A percentile compares a stretch with the other conserved stretches of the same genome.
Evolutionary conservation across 106 monocot species (phyloP).

Genomic region (Phalaenopsis aphrodite): DNA sequence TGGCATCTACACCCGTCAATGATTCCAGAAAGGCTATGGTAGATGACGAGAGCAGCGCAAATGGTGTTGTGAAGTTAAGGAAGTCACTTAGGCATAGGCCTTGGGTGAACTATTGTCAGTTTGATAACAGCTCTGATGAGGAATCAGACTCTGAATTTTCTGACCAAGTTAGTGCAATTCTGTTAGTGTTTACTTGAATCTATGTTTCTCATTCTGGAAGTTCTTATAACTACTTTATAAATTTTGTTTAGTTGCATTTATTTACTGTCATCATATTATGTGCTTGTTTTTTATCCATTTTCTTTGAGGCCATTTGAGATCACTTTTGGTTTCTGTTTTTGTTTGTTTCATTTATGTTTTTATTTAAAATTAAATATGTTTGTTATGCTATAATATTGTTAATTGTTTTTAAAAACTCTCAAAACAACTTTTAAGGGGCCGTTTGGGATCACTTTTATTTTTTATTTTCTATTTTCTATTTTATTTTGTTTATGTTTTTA

Average conservation of each 20-base stretch:
- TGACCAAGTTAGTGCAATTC: conserved; percentile 29
- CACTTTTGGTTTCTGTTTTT: too few relatives aligned
- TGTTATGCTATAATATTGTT: too few relatives aligned
- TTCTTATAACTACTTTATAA: background rate
- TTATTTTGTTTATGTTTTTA: too few relatives aligned
- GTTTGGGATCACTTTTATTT: too few relatives aligned
- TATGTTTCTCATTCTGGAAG: background rate
- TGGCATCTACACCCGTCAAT: conserved; percentile 7
- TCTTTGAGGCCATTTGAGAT: too few relatives aligned
- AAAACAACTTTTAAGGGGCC: too few relatives aligned
- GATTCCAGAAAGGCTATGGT: conserved; percentile 11
- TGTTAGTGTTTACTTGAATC: background rate
- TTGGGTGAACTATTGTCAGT: conserved; percentile 56
- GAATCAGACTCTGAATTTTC: conserved; percentile 36
- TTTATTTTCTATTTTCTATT: too few relatives aligned
- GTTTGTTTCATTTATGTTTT: too few relatives aligned
- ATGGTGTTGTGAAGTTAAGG: conserved; percentile 26
- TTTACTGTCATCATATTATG: conserved; percentile 1
- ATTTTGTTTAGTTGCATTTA: background rate
- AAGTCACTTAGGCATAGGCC: conserved; percentile 51
- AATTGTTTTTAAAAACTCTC: too few relatives aligned
- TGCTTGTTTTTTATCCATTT: background rate
- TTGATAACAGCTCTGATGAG: conserved; percentile 49
- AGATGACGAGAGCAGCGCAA: conserved; percentile 11
- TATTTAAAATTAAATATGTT: too few relatives aligned